phyloP scores from a whole-genome alignment of 2,329 filamentous ascomycete genomes.

The Xylariaceae sp. region DNA sequence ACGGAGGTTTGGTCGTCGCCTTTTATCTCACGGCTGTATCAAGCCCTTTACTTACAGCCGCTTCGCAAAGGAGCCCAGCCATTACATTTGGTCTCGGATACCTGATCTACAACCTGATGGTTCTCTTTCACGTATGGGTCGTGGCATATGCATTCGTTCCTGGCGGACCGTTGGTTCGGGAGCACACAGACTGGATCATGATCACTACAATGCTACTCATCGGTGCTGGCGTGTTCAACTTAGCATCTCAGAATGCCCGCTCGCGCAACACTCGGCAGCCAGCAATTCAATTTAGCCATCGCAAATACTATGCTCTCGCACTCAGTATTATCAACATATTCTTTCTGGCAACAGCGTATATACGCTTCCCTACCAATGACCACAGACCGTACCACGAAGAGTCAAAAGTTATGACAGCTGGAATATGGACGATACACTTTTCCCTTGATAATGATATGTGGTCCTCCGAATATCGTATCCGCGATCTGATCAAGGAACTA shows the following conservation, averaged over 20 bases:
- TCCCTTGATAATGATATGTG: conserved; percentile 98
- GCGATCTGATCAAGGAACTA: conserved; percentile 88
- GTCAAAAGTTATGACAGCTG: conserved; percentile 86
- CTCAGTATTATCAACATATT: conserved; percentile 80
- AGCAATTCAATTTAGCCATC: conserved; percentile 49
- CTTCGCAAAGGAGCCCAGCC: conserved; percentile 77
- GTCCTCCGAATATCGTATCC: conserved; percentile 94
- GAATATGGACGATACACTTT: conserved; percentile 99
- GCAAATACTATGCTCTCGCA: conserved; percentile 61
- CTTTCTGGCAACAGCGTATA: conserved; percentile 80
- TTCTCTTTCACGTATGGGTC: conserved; percentile 98
- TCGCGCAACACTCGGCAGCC: conserved; percentile 47
- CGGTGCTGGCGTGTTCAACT: conserved; percentile 82
- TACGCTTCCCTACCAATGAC: conserved; percentile 91
- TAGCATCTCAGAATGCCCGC: conserved; percentile 58
- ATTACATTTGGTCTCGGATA: conserved; percentile 88
- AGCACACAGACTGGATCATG: conserved; percentile 97
- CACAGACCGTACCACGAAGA: conserved; percentile 89
- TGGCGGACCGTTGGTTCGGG: conserved; percentile 87
- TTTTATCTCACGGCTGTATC: conserved; percentile 83
- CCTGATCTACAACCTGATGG: conserved; percentile 88
- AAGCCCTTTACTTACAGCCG: conserved; percentile 76
- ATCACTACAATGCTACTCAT: conserved; percentile 82
- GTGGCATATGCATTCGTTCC: conserved; percentile 98
- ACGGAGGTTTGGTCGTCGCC: conserved; percentile 77